These are phyloP conservation scores for Choanephora cucurbitarum DNA, from an alignment of 371 early-diverging fungal species.

Conservation along the genomic window DNA sequence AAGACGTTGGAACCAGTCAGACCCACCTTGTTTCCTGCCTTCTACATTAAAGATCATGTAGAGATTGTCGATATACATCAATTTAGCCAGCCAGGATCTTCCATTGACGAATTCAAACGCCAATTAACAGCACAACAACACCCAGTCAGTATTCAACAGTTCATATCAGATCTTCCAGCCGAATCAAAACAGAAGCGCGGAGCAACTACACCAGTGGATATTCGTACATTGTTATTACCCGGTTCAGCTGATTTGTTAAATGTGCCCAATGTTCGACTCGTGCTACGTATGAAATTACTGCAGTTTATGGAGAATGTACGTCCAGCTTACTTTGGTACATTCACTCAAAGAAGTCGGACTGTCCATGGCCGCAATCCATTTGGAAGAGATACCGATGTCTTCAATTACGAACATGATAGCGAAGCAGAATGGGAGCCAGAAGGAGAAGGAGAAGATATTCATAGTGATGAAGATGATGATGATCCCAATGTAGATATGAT, in stretches of 20 bases:
- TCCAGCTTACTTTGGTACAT: conserved; percentile 84
- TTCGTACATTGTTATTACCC: conserved; percentile 15
- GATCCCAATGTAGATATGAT: conserved; percentile 46
- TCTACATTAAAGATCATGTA: conserved; percentile 63
- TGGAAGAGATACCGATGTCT: conserved; percentile 54
- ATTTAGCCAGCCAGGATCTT: conserved; percentile 4
- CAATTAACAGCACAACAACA: not conserved
- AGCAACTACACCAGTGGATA: conserved; percentile 15
- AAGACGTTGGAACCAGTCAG: conserved; percentile 29
- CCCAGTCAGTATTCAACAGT: not conserved
- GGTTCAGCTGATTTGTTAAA: conserved; percentile 29
- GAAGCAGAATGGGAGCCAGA: conserved; percentile 93
- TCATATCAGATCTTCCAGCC: conserved; percentile 8
- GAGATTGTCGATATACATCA: conserved; percentile 21
- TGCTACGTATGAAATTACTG: conserved; percentile 66
- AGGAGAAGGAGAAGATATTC: conserved; percentile 86
- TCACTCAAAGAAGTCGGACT: conserved; percentile 62
- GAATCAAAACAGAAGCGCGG: conserved; percentile 26
- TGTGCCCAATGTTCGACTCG: conserved; percentile 32
- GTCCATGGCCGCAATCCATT: conserved; percentile 67
- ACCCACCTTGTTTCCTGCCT: conserved; percentile 62
- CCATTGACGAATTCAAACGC: not conserved
- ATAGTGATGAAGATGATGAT: conserved; percentile 73
- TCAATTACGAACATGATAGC: conserved; percentile 87
- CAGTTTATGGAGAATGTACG: conserved; percentile 75